These are phyloP conservation scores for Cardiospermum halicacabum DNA, from an alignment of 345 rosid genomes.

Conservation along the genomic window DNA sequence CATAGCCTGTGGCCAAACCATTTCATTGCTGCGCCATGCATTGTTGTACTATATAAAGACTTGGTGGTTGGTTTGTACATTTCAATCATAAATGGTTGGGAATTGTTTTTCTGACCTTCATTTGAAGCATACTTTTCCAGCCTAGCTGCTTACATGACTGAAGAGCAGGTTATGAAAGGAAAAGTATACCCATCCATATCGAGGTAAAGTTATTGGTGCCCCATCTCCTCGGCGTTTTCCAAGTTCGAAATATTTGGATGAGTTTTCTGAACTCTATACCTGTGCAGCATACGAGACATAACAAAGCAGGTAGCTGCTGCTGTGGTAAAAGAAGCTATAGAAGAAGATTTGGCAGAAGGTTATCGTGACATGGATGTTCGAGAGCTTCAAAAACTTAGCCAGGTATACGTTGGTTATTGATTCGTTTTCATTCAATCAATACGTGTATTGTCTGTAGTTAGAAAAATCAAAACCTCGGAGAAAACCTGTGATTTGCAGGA, in stretches of 20 bases:
- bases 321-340: constrained; percentile 81
- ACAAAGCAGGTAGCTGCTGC: constrained; percentile 87
- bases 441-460: neutral
- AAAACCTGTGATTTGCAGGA: constrained; percentile 39
- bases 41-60: neutral
- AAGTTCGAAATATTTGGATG: neutral
- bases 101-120: constrained; percentile 14
- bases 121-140: constrained; percentile 49
- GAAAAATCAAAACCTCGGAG: neutral
- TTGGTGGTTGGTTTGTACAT: neutral
- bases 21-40: neutral
- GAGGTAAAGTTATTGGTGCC: constrained; percentile 39
- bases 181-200: constrained; percentile 80
- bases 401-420: constrained; percentile 33
- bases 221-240: neutral
- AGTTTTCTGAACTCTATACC: neutral
- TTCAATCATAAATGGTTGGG: no score
- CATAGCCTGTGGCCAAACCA: neutral
- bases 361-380: constrained; percentile 77
- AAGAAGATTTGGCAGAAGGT: constrained; percentile 76
- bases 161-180: constrained; percentile 81
- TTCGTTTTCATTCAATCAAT: neutral
- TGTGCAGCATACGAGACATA: constrained; percentile 81
- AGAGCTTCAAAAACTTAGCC: constrained; percentile 51
- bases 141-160: constrained; percentile 88